Base-by-base conservation (phyloP, 495 filamentous ascomycete species). In the Clavariopsis aquatica region DNA sequence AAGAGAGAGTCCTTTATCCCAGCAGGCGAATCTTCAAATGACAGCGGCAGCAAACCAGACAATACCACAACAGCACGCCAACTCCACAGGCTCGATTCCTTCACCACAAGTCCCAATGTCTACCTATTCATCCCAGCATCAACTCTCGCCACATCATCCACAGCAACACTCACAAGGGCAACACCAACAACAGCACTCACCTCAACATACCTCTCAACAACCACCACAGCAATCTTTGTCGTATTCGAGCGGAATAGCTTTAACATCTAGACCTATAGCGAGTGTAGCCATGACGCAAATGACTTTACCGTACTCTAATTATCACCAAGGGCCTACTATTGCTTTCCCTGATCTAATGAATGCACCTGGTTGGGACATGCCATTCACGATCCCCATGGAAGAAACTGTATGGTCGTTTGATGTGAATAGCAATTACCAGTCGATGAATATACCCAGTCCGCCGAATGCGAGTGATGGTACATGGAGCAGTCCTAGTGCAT, bases 291-390 rank as follows among this genome's bases (percentile, higher is more conserved):
- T 58, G 52, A 26, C 52, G 2, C 53, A 43, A 36, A 52, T 59
- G 47, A 4, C 3, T 52, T 43, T 17, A 15, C n/a, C 41, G 9
- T 19, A 26, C 13, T 20, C 52, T 10, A 23, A 27, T 27, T 43
- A 66, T 24, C 46, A 28, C 19, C 60, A n/a, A 17, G 24, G 52
- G 0, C 63, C 63, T 0, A 20, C 27, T 8, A 46, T 66, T 17
- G 63, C 56, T 2, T 66, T 66, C 23, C 49, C 49, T 9, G 63
- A 66, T n/a, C 28, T 66, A 24, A 66, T 60, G 56, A 38, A 24
- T 19, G 63, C 63, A 12, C 63, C 63, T 19, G 56, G 63, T 10
- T 60, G 63, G 63, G 63, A 66, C 34, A 60, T 46, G 36, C 49
- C 49, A 13, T 66, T 66, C 38, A 34, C 47, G 10, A 51, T 66